Percentiles rank a stretch among this genome's conserved stretches.
Evolutionary conservation across 257 asterid species (phyloP).

Genomic region (Striga asiatica): DNA sequence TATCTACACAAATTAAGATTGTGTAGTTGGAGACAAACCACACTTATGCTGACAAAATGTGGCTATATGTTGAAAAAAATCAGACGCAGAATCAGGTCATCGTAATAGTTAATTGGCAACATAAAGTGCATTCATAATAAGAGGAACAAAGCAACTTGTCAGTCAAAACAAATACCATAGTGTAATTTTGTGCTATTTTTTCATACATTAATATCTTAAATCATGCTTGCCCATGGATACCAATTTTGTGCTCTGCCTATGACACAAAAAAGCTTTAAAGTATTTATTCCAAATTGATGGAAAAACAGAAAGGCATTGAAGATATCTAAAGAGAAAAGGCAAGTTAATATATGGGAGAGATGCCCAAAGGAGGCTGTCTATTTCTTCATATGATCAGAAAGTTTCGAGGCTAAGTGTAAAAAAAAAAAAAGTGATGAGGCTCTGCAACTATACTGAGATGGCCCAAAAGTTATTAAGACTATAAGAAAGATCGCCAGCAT

Average conservation of each 20-base stretch:
- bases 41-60: too few species aligned
- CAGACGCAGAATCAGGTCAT: background rate
- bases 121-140: background rate
- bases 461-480: background rate
- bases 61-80: background rate
- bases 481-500: slow-evolving; percentile 1
- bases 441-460: background rate
- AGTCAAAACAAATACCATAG: background rate
- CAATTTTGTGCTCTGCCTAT: background rate
- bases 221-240: slow-evolving; percentile 6
- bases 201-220: background rate
- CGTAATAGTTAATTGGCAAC: background rate
- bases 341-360: background rate
- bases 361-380: background rate
- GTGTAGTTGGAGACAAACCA: background rate
- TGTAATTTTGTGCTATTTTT: too few species aligned
- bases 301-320: background rate
- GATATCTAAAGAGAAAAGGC: background rate
- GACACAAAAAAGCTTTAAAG: slow-evolving; percentile 7
- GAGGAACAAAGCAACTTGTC: background rate
- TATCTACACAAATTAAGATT: background rate
- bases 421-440: background rate
- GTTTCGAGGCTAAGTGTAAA: background rate
- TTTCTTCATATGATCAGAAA: slow-evolving; percentile 1
- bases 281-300: background rate